Conservation (phyloP, 2,329 filamentous ascomycete genomes). For the Lecanicillium sp. region DNA sequence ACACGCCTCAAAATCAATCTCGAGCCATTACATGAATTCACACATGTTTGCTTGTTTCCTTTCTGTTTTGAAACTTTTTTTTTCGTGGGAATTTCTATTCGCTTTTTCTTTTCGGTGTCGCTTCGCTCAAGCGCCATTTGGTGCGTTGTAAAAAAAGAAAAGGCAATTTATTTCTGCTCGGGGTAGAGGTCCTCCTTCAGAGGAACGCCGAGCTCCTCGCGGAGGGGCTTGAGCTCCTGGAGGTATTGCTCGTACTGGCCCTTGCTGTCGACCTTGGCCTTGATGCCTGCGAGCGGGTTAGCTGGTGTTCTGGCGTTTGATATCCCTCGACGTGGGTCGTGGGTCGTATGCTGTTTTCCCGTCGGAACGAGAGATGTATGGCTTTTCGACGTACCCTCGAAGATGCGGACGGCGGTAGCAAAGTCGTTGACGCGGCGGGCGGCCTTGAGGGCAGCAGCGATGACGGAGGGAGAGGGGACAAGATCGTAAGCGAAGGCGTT, state of each 20-base stretch:
- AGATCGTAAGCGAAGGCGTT: conserved; percentile 99
- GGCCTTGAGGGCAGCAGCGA: conserved; percentile 85
- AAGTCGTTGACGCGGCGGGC: conserved; percentile 97
- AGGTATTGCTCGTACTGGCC: conserved; percentile 96
- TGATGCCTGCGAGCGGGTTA: conserved; percentile 64
- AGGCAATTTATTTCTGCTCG: conserved; percentile 38
- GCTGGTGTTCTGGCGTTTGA: too few species aligned
- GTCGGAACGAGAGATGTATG: too few species aligned
- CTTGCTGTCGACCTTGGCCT: conserved; percentile 99
- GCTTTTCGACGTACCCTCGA: conserved; percentile 68
- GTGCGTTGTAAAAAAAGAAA: too few species aligned
- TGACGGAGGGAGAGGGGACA: conserved; percentile 86
- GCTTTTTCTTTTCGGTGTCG: not conserved
- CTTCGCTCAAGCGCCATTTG: not conserved
- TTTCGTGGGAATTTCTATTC: too few species aligned
- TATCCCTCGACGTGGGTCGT: too few species aligned
- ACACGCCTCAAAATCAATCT: not conserved
- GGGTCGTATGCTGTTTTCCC: too few species aligned
- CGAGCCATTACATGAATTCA: conserved; percentile 10
- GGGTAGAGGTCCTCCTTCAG: conserved; percentile 94
- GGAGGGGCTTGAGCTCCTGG: conserved; percentile 82
- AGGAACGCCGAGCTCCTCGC: conserved; percentile 86
- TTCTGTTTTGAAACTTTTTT: not conserved
- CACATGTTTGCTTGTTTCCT: too few species aligned
- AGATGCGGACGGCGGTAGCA: conserved; percentile 95